These are phyloP conservation scores for Zoysia matrella DNA, from an alignment of 202 grass and related monocot species.

Conservation along the genomic window DNA sequence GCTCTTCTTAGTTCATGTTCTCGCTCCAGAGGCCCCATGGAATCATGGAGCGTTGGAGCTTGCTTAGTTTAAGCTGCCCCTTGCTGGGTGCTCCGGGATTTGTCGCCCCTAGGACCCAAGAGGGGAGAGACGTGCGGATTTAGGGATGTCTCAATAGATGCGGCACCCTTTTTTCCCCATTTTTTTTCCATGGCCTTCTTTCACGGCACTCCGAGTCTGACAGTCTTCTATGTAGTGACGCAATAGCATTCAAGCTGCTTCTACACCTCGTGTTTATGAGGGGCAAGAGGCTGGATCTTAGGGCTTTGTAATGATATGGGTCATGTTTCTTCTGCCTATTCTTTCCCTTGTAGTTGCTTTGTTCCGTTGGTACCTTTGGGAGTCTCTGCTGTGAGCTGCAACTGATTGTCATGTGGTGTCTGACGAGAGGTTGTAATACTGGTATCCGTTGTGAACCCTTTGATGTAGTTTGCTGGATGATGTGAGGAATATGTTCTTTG, in stretches of 20 bases:
- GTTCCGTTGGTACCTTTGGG: constrained; percentile 9
- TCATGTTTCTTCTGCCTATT: neutral
- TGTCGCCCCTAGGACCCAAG: constrained; percentile 22
- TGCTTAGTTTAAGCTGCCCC: constrained; percentile 31
- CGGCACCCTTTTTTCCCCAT: constrained; percentile 29
- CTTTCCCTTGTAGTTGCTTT: constrained; percentile 26
- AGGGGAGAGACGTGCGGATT: constrained; percentile 51
- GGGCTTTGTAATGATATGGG: constrained; percentile 18
- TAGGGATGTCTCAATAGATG: constrained; percentile 47
- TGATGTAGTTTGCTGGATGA: neutral
- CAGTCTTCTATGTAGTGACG: constrained; percentile 7
- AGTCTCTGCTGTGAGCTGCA: neutral
- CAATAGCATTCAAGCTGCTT: neutral
- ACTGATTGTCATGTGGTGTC: neutral
- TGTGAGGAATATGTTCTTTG: neutral
- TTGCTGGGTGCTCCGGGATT: constrained; percentile 41
- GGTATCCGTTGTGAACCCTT: constrained; percentile 26
- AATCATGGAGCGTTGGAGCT: constrained; percentile 16
- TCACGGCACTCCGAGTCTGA: neutral
- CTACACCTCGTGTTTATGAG: neutral
- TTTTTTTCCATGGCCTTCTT: too few relatives aligned
- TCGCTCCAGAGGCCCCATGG: constrained; percentile 5
- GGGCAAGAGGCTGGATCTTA: constrained; percentile 36
- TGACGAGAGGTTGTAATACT: neutral
- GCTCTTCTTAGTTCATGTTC: constrained; percentile 17